Percentiles rank a stretch among this genome's conserved stretches.
These are phyloP conservation scores for Colletotrichum abscissum DNA, from an alignment of 2,329 filamentous ascomycete species.

Conservation along the genomic window DNA sequence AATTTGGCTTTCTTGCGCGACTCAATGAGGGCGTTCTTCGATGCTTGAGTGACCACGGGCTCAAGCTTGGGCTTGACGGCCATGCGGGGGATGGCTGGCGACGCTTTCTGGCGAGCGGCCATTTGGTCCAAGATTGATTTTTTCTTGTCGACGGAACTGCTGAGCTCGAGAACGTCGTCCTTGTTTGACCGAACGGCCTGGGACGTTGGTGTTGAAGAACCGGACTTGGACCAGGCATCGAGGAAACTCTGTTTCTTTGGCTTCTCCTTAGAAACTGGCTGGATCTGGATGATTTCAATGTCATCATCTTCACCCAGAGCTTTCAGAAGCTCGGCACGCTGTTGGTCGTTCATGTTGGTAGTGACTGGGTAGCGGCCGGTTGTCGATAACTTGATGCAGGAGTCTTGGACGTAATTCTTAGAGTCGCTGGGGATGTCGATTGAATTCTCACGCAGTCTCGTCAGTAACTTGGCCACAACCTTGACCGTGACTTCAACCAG, in stretches of 20 bases:
- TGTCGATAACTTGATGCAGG: conserved; percentile 68
- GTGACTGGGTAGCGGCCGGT: conserved; percentile 69
- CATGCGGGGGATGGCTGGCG: conserved; percentile 26
- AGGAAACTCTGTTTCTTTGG: conserved; percentile 68
- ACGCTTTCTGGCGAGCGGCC: conserved; percentile 48
- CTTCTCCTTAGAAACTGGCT: conserved; percentile 47
- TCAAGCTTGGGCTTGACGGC: conserved; percentile 27
- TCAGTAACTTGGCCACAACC: conserved; percentile 85
- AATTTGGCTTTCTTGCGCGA: conserved; percentile 56
- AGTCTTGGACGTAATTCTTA: conserved; percentile 72
- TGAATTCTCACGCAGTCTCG: conserved; percentile 80
- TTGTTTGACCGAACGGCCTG: conserved; percentile 51
- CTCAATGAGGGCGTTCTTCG: conserved; percentile 36
- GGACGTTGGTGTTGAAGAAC: conserved; percentile 40
- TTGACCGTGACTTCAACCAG: conserved; percentile 85
- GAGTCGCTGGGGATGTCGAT: conserved; percentile 75
- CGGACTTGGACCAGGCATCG: conserved; percentile 71
- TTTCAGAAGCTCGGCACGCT: conserved; percentile 84
- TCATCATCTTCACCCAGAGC: conserved; percentile 70
- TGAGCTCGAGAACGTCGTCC: conserved; percentile 59
- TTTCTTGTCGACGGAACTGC: conserved; percentile 58
- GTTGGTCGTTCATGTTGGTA: conserved; percentile 83
- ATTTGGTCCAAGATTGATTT: conserved; percentile 58
- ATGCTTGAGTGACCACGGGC: conserved; percentile 17
- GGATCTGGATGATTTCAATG: conserved; percentile 59